Conservation (phyloP, 2,329 filamentous ascomycete species). For the Aureobasidium sp. region DNA sequence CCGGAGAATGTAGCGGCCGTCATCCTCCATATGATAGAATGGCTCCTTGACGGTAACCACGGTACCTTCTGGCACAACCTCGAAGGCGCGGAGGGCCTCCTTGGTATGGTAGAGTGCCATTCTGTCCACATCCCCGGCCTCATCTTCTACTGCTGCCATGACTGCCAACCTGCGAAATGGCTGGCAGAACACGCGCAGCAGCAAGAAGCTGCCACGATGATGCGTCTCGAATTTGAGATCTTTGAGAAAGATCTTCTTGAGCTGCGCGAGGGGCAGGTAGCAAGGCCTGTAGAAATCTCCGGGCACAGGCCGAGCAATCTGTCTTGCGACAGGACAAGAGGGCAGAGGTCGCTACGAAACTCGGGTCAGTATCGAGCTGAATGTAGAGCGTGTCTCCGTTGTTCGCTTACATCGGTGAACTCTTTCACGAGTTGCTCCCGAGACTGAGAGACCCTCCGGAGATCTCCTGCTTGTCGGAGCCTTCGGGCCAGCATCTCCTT, state of each 20-base stretch:
- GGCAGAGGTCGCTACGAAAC: not conserved
- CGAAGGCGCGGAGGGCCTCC: not conserved
- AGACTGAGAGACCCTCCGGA: not conserved
- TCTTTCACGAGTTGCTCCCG: not conserved
- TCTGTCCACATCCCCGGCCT: slow-evolving; percentile 31
- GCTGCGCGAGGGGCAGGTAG: slow-evolving; percentile 15
- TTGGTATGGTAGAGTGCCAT: slow-evolving; percentile 20
- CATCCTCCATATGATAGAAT: slow-evolving; percentile 16
- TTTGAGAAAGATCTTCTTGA: slow-evolving; percentile 19
- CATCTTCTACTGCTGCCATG: slow-evolving; percentile 28
- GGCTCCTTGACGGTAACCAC: slow-evolving; percentile 26
- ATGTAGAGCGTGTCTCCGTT: not conserved
- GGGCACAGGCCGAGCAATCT: not conserved
- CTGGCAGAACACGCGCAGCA: slow-evolving; percentile 20
- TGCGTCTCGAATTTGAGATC: slow-evolving; percentile 22
- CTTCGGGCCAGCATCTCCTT: not conserved
- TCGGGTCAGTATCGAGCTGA: not conserved
- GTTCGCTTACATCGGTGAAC: not conserved
- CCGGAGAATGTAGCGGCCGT: slow-evolving; percentile 18
- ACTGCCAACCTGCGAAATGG: slow-evolving; percentile 13
- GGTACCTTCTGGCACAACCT: slow-evolving; percentile 16
- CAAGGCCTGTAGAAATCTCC: slow-evolving; percentile 21
- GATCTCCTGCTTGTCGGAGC: not conserved
- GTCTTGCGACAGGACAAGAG: not conserved
- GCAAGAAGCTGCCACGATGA: slow-evolving; percentile 20